Base-by-base conservation (phyloP, 2,329 filamentous ascomycete genomes). In the Trichoderma oligosporum region DNA sequence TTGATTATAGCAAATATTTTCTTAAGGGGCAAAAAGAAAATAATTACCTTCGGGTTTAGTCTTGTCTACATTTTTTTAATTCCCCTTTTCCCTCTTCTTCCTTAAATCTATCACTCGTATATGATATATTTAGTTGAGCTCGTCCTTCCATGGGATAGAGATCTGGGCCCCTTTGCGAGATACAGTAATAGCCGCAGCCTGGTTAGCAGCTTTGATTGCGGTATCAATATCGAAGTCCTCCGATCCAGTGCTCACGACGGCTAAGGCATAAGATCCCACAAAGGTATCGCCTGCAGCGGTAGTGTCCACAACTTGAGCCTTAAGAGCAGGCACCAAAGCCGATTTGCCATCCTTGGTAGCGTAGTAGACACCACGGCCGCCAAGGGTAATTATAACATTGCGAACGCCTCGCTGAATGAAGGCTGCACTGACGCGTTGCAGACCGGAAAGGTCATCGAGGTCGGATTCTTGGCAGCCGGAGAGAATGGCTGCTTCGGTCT, bases 261-360 rank as follows among this genome's bases (percentile, higher is more conserved):
- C 82, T 24, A 94, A 82, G 2, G 90, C 88, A 70, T 96, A 96
- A 20, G 84, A 88, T 2, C 94, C 93, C 4, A 95, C 89, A 74
- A 97, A 97, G 0, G 93, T 97, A 71, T 97, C 93, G 0, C 93
- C 93, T 4, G 94, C 94, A 1, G 88, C 93, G 7, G 93, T 97
- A 1, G 93, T 97, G 71, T 97, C 93, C 4, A 97, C 84, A 1
- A 97, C 93, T 18, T 71, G 74, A 4, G 90, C 87, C 71, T 88
- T 87, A 61, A 82, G 79, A 0, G 89, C 90, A 2, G 75, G 70
- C 4, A 91, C 72, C 62, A 84, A 66, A 1, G 76, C 78, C 52
- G 75, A 76, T 41, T 64, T 66, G 22, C 70, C 72, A 3, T 61
- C 63, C 41, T 63, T 73, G 18, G 77, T 81, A 55, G 79, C 76